A percentile compares a stretch with the other conserved stretches of the same genome.
Conservation (phyloP, 306 rosid genomes). For the Trifolium fragiferum region DNA sequence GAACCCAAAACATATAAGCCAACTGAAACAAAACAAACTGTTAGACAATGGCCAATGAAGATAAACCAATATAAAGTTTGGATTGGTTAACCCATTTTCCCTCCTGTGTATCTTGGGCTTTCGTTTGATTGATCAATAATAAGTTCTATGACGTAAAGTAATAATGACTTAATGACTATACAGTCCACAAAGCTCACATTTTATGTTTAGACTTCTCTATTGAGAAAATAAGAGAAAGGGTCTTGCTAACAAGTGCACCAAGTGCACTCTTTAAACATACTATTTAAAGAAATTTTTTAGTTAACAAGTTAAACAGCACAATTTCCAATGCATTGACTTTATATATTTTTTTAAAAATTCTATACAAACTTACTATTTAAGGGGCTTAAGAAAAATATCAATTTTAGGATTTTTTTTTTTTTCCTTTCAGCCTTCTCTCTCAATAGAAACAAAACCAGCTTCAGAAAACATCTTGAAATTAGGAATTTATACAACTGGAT, state of each 20-base stretch:
- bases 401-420: slow-evolving; percentile 26
- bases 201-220: slow-evolving; percentile 1
- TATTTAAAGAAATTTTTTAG: too few relatives aligned
- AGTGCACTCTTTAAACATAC: too few relatives aligned
- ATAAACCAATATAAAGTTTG: slow-evolving; percentile 3
- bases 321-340: too few relatives aligned
- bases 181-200: slow-evolving; percentile 18
- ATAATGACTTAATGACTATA: too few relatives aligned
- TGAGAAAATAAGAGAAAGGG: slow-evolving; percentile 10
- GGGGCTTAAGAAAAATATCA: slow-evolving; percentile 26
- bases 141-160: too few relatives aligned
- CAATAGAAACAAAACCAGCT: neutral
- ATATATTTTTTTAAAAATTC: too few relatives aligned
- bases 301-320: too few relatives aligned
- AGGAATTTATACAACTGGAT: slow-evolving; percentile 9
- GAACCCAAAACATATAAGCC: slow-evolving; percentile 96
- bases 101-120: slow-evolving; percentile 1
- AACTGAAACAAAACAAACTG: slow-evolving; percentile 62
- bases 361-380: too few relatives aligned
- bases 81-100: slow-evolving; percentile 24
- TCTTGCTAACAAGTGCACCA: too few relatives aligned
- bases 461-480: slow-evolving; percentile 30
- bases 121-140: too few relatives aligned
- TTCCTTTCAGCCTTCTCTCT: slow-evolving; percentile 21
- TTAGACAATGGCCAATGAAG: slow-evolving; percentile 36